phyloP scores from a whole-genome alignment of 2,329 filamentous ascomycete species.

The Grosmannia huntii region DNA sequence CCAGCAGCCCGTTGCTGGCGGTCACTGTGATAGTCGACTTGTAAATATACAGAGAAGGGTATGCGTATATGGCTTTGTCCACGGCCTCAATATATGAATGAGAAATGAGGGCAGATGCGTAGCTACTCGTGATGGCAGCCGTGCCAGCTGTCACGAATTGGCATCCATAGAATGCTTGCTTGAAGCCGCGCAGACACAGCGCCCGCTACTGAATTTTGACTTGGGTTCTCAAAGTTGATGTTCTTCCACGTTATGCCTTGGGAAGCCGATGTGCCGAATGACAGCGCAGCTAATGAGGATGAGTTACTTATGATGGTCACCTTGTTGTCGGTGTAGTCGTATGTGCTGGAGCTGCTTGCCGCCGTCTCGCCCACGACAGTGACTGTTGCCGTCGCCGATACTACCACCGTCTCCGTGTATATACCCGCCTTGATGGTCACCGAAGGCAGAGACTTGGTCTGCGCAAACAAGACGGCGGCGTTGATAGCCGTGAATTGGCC shows the following conservation, averaged over 20 bases:
- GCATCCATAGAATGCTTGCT: constrained; percentile 31
- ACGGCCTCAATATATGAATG: constrained; percentile 31
- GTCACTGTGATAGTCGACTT: constrained; percentile 28
- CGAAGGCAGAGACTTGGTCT: constrained; percentile 26
- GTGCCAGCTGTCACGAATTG: constrained; percentile 26
- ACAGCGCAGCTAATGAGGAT: constrained; percentile 19
- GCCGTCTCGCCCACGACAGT: constrained; percentile 25
- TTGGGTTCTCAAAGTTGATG: constrained; percentile 25
- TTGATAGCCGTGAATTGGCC: constrained; percentile 31
- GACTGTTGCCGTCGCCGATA: constrained; percentile 26
- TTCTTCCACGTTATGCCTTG: constrained; percentile 24
- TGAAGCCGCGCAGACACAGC: constrained; percentile 21
- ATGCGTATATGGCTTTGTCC: constrained; percentile 28
- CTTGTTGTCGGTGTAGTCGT: constrained; percentile 21
- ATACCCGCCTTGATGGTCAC: constrained; percentile 30
- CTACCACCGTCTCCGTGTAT: constrained; percentile 27
- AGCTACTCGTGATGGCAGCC: constrained; percentile 15
- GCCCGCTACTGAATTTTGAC: constrained; percentile 14
- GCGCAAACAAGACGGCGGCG: constrained; percentile 28
- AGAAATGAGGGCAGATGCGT: constrained; percentile 25
- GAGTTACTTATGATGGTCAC: constrained; percentile 20
- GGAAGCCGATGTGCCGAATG: constrained; percentile 9
- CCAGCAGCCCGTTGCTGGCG: constrained; percentile 19
- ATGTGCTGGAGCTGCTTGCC: constrained; percentile 12
- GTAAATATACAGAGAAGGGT: constrained; percentile 27